Conservation (phyloP, 2,329 filamentous ascomycete species). For the Aspergillus niger region DNA sequence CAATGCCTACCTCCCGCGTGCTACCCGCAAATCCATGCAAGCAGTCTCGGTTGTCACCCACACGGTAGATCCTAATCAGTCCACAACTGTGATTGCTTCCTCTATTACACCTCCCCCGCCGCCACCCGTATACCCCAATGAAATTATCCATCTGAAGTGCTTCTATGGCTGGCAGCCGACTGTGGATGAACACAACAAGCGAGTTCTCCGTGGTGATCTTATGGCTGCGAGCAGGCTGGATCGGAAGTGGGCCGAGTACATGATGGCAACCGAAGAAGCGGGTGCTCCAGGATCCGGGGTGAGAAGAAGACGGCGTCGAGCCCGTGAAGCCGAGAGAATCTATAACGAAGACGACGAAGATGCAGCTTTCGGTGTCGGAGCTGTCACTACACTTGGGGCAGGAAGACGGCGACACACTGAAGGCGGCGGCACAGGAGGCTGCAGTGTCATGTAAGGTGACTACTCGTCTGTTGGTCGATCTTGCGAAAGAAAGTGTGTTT, state of each 20-base stretch:
- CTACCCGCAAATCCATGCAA: constrained; percentile 38
- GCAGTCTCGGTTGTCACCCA: constrained; percentile 38
- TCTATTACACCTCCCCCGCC: constrained; percentile 30
- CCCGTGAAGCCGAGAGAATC: constrained; percentile 76
- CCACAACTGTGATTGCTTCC: constrained; percentile 24
- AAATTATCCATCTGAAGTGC: constrained; percentile 85
- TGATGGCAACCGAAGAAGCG: constrained; percentile 87
- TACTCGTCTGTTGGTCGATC: not conserved
- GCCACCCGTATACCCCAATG: constrained; percentile 61
- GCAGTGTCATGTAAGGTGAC: constrained; percentile 62
- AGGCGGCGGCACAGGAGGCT: constrained; percentile 55
- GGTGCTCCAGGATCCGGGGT: constrained; percentile 62
- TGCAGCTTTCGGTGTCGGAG: constrained; percentile 42
- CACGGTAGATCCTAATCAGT: constrained; percentile 22
- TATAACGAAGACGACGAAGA: constrained; percentile 81
- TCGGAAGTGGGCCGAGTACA: constrained; percentile 89
- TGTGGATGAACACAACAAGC: constrained; percentile 88
- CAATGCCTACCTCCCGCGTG: constrained; percentile 71
- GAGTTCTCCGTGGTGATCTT: constrained; percentile 76
- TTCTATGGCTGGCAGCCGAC: constrained; percentile 96
- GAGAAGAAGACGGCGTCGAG: constrained; percentile 71
- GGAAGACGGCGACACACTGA: constrained; percentile 63
- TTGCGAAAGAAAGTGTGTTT: not conserved
- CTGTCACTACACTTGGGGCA: constrained; percentile 39
- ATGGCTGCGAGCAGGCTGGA: constrained; percentile 75